A percentile compares a stretch with the other conserved stretches of the same genome.
Conservation (phyloP, 371 early-diverging fungal genomes). For the Capillidium rhysosporum region DNA sequence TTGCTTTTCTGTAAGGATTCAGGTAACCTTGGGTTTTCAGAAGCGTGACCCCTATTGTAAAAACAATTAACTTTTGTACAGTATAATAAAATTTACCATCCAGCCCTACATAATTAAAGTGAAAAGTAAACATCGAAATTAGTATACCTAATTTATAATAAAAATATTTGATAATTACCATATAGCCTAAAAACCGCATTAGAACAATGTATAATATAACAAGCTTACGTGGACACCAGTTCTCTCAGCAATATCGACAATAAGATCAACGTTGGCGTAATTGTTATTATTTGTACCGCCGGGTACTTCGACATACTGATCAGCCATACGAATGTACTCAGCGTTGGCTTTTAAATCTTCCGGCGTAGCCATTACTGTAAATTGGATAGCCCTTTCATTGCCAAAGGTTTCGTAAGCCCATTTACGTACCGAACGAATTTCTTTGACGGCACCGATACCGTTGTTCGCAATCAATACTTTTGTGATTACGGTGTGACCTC, state of each 20-base stretch:
- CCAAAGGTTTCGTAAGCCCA: conserved; percentile 98
- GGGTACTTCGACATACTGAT: conserved; percentile 92
- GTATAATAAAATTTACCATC: conserved; percentile 14
- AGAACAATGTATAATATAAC: not conserved
- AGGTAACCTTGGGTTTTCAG: conserved; percentile 92
- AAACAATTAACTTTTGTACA: not conserved
- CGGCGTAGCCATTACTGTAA: conserved; percentile 96
- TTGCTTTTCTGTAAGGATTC: conserved; percentile 67
- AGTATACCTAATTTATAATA: not conserved
- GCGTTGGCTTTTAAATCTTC: conserved; percentile 94
- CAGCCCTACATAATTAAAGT: conserved; percentile 12
- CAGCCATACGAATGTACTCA: conserved; percentile 97
- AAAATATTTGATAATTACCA: conserved; percentile 25
- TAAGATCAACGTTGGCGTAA: conserved; percentile 94
- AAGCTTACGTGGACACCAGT: conserved; percentile 60
- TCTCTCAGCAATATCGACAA: conserved; percentile 93
- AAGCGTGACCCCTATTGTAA: conserved; percentile 92
- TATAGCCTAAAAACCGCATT: conserved; percentile 22
- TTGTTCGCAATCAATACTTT: conserved; percentile 96
- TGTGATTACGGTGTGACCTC: conserved; percentile 72
- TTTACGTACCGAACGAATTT: conserved; percentile 91
- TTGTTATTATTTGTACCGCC: conserved; percentile 94
- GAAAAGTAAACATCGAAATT: not conserved
- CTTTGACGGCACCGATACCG: conserved; percentile 98
- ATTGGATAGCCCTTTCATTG: conserved; percentile 84